Evolutionary conservation across 164 flowering plant genomes (phyloP), one percentile per base, ranked within the genome.

Genomic region (Kalanchoe fedtschenkoi): DNA sequence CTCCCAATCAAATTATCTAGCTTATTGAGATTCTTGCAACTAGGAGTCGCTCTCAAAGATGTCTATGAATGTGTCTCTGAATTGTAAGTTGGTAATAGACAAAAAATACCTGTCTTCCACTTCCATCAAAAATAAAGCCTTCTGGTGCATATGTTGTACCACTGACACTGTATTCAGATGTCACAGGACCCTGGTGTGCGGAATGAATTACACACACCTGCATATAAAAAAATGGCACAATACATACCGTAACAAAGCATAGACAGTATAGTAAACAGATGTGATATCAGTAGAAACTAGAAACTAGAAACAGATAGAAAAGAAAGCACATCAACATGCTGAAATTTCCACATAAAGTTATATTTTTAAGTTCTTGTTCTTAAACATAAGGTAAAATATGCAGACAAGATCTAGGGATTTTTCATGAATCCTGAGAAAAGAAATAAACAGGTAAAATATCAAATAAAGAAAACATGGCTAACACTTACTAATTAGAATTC

Each of bases 61-160:
- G 38, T 11, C 4, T 14, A 0, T 24, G 8, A 17, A 54, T 26
- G 21, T 1, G 26, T 26, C 5, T 37, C 1, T 21, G 9, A 39
- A n/a, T 21, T 13, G 6, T 37, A 60, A 10, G 24, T 51, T 14
- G 7, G 29, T 15, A 26, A 58, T 38, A 16, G 15, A n/a, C 7
- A 13, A 57, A 60, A 37, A 54, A 34, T 80, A 87, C 98, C 96
- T 88, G 88, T 44, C 66, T 60, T 33, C 87, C 86, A 13, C 58
- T 68, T 68, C 72, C 70, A 72, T 88, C 91, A 81, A 78, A 83
- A 35, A 93, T 74, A 42, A 67, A 56, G 44, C 98, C 98, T 62
- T 89, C 97, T 10, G 98, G 98, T 26, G 98, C 90, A 77, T 82
- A 93, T 34, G 96, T 93, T 64, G 97, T 88, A 59, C 98, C 97